A percentile compares a stretch with the other conserved stretches of the same genome.
Conservation (phyloP, 75 land plant species). For the Sequoia sempervirens region DNA sequence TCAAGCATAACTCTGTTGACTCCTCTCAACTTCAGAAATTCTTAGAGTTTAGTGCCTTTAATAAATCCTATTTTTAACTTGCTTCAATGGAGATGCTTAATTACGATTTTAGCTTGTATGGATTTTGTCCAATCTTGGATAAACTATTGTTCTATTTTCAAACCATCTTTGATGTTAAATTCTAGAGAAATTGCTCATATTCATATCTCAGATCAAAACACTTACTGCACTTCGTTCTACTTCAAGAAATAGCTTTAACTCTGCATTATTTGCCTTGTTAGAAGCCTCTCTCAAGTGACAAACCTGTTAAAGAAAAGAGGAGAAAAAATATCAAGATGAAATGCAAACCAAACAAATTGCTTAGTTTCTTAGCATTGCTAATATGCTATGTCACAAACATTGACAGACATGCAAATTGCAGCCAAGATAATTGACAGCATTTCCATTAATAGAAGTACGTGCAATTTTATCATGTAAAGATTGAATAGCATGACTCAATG, state of each 20-base stretch:
- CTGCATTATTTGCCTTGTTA: conserved; percentile 84
- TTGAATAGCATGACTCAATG: background rate
- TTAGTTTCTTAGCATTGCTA: background rate
- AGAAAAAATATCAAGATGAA: background rate
- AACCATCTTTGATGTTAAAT: background rate
- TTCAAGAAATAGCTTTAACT: conserved; percentile 91
- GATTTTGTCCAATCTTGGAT: background rate
- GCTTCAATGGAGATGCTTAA: background rate
- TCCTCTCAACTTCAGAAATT: background rate
- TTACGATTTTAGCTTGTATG: background rate
- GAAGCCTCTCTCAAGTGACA: conserved; percentile 78
- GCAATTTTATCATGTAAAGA: background rate
- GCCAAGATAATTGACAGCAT: background rate
- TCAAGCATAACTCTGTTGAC: background rate
- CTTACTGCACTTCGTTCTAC: conserved; percentile 65
- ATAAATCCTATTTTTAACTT: no score
- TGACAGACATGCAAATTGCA: background rate
- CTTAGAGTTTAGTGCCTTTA: background rate
- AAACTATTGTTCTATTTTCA: background rate
- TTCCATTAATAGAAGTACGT: background rate
- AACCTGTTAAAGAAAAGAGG: conserved; percentile 42
- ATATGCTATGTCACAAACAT: background rate
- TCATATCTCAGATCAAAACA: background rate
- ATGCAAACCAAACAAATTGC: background rate
- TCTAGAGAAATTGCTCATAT: conserved; percentile 4